Evolutionary conservation across 805 yeast species (phyloP).

Genomic region (Ogataea salicorniae): DNA sequence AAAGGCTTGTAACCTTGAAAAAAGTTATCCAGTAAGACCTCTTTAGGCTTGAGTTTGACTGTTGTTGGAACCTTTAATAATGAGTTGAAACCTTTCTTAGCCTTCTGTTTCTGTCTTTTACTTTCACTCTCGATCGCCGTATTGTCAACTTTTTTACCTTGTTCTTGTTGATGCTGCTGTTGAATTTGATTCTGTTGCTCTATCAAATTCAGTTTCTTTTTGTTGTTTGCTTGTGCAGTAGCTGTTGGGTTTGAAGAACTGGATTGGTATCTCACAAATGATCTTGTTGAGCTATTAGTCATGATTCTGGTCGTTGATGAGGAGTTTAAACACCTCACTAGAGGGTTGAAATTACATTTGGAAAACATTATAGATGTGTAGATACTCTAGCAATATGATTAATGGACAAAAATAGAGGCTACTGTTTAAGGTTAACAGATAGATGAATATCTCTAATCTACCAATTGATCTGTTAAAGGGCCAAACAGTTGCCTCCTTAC

Average conservation of each 20-base stretch:
- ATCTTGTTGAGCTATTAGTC: neutral
- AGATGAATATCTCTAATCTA: too few relatives aligned
- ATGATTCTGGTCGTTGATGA: neutral
- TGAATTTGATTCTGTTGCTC: slow-evolving; percentile 6
- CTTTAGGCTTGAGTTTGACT: slow-evolving; percentile 28
- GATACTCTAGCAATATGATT: neutral
- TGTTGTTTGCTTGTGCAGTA: slow-evolving; percentile 4
- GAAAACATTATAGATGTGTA: neutral
- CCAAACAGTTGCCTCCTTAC: too few relatives aligned
- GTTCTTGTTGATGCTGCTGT: slow-evolving; percentile 3
- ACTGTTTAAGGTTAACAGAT: too few relatives aligned
- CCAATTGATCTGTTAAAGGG: too few relatives aligned
- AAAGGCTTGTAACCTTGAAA: slow-evolving; percentile 34
- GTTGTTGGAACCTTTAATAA: slow-evolving; percentile 32
- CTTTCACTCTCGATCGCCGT: neutral
- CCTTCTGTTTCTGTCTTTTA: slow-evolving; percentile 11
- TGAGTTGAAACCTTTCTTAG: slow-evolving; percentile 30
- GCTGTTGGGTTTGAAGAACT: slow-evolving; percentile 18
- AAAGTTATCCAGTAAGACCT: slow-evolving; percentile 29
- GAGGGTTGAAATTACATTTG: neutral
- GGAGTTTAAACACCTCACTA: neutral
- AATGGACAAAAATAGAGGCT: too few relatives aligned
- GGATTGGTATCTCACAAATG: slow-evolving; percentile 16
- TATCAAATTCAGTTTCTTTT: slow-evolving; percentile 13
- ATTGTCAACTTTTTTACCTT: slow-evolving; percentile 1